Conservation (phyloP, 305 asterid genomes). For the Rubia tinctorum region DNA sequence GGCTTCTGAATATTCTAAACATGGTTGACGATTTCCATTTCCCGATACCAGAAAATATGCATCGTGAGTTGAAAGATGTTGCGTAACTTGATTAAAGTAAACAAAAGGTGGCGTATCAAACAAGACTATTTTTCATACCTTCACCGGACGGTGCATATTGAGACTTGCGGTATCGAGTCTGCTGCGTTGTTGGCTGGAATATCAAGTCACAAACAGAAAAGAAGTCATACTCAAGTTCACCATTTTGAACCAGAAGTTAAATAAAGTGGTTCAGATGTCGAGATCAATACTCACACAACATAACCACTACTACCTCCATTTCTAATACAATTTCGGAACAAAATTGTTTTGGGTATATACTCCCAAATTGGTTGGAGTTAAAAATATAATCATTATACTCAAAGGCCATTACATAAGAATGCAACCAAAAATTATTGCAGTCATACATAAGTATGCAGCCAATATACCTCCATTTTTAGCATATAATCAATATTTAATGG, state of each 20-base stretch:
- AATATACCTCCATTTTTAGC: not conserved
- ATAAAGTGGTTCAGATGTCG: not conserved
- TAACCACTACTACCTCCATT: not conserved
- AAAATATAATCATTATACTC: not conserved
- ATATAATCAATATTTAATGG: not conserved
- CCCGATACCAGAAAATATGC: not conserved
- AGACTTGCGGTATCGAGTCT: slow-evolving; percentile 93
- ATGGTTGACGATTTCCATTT: too few relatives aligned
- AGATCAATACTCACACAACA: not conserved
- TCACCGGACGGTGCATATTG: slow-evolving; percentile 89
- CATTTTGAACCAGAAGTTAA: not conserved
- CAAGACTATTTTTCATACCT: slow-evolving; percentile 39
- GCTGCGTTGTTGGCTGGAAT: slow-evolving; percentile 90
- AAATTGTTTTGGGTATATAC: not conserved
- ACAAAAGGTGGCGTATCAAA: not conserved
- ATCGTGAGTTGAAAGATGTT: not conserved
- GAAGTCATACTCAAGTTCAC: slow-evolving; percentile 12
- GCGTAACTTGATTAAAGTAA: not conserved
- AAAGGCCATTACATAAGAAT: not conserved
- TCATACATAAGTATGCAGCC: not conserved
- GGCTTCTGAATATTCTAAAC: not conserved
- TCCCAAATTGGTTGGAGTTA: not conserved
- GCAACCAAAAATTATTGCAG: not conserved
- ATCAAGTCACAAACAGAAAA: slow-evolving; percentile 23
- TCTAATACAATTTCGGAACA: not conserved